These are phyloP conservation scores for Solioccasus polychromus DNA, from an alignment of 768 basidiomycete genomes.

Conservation along the genomic window DNA sequence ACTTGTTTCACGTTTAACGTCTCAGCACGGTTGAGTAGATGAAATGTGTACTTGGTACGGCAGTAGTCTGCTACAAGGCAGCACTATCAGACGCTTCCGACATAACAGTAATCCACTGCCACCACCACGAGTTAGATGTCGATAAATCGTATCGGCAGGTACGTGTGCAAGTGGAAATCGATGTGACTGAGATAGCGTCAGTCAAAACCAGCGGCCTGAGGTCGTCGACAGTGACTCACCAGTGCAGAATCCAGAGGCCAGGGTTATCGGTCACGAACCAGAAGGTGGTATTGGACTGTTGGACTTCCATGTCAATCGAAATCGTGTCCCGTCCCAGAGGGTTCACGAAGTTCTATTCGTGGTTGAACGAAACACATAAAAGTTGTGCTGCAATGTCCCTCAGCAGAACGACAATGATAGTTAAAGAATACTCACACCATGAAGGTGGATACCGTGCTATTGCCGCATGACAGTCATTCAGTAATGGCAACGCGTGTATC, in stretches of 20 bases:
- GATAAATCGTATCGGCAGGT: neutral
- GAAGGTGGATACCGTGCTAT: conserved; percentile 40
- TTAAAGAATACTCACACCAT: conserved; percentile 27
- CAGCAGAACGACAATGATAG: neutral
- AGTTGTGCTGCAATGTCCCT: conserved; percentile 31
- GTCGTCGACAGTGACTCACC: too few relatives aligned
- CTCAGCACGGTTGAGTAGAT: neutral
- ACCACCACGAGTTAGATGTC: neutral
- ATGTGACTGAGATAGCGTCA: conserved; percentile 25
- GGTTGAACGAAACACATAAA: conserved; percentile 37
- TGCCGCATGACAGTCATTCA: conserved; percentile 6
- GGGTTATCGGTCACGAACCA: conserved; percentile 66
- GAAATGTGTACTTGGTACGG: conserved; percentile 22
- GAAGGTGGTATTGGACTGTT: conserved; percentile 47
- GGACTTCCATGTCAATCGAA: conserved; percentile 28
- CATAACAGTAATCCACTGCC: conserved; percentile 30
- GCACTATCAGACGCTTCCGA: conserved; percentile 25
- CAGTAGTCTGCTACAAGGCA: conserved; percentile 14
- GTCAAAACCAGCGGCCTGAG: too few relatives aligned
- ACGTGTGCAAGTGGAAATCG: conserved; percentile 30
- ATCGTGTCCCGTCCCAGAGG: conserved; percentile 36
- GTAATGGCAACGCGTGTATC: neutral
- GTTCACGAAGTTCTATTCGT: conserved; percentile 36
- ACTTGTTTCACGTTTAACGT: conserved; percentile 13
- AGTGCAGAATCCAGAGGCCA: conserved; percentile 57